These are phyloP conservation scores for Picea glauca DNA, from an alignment of 75 land plant species.

Conservation along the genomic window DNA sequence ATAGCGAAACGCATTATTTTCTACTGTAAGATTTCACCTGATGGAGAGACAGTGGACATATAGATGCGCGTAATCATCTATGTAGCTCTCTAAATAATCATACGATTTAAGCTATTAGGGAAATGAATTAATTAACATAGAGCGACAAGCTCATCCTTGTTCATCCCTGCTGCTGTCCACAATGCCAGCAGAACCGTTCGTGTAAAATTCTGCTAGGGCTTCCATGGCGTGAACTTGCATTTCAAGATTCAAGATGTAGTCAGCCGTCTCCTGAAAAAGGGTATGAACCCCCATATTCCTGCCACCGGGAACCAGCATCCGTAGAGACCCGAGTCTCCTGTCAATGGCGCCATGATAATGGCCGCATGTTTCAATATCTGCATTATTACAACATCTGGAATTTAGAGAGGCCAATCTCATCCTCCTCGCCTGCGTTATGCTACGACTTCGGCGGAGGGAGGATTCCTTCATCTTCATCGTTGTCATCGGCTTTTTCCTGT, in stretches of 20 bases:
- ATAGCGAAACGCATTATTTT: too few relatives aligned
- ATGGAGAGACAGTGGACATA: too few relatives aligned
- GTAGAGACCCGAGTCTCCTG: constrained; percentile 29
- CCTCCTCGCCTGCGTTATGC: not conserved
- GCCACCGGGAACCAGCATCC: constrained; percentile 46
- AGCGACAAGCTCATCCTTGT: too few relatives aligned
- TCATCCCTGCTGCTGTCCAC: too few relatives aligned
- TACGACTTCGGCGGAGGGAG: not conserved
- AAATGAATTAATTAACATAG: too few relatives aligned
- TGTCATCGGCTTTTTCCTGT: not conserved
- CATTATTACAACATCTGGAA: too few relatives aligned
- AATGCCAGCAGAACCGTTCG: not conserved
- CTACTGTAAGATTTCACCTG: too few relatives aligned
- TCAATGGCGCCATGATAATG: not conserved
- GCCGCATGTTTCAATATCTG: not conserved
- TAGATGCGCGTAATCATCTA: too few relatives aligned
- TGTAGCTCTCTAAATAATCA: too few relatives aligned
- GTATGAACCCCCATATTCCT: constrained; percentile 19
- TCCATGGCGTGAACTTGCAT: constrained; percentile 29
- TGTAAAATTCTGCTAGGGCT: constrained; percentile 26
- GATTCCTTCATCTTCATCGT: not conserved
- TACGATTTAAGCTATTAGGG: too few relatives aligned
- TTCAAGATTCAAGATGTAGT: constrained; percentile 34
- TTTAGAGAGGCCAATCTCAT: too few relatives aligned
- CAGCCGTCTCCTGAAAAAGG: constrained; percentile 35